Evolutionary conservation across 2,329 filamentous ascomycete species (phyloP), one percentile per base, ranked within the genome.

Genomic region (Fusarium torreyae): DNA sequence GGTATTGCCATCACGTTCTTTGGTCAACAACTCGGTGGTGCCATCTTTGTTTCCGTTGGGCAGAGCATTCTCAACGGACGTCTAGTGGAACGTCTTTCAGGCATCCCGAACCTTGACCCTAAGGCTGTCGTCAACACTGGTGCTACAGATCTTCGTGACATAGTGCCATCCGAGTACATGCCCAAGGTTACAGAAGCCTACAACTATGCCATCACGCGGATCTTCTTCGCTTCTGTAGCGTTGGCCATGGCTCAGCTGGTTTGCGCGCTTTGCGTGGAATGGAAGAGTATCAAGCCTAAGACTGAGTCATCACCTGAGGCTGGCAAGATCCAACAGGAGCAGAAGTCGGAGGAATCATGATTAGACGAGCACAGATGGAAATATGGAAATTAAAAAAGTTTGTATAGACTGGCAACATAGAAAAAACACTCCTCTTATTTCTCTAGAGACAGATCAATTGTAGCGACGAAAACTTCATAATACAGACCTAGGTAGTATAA

Each of bases 261-360:
- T 11, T 88, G 86, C 9, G 84, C 87, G 0, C 72, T 86, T 4
- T 84, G 84, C 22, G 85, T 93, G 69, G 86, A 92, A 77, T 93
- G 91, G 91, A 88, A 83, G 76, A 89, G 82, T 68, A 88, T 92
- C 73, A 92, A 92, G 82, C 63, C 63, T 13, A 88, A 87, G 72
- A 56, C 28, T 6, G 72, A 74, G 63, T 63, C 54, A 33, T 57
- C 52, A 6, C 44, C 56, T 10, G 52, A 53, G 31, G 45, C 40
- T 24, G 53, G 49, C 14, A 42, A 66, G 10, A 8, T 43, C 18
- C 36, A 26, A 11, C 34, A 58, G 20, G 45, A 59, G 31, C 10
- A 64, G 42, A 68, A 66, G 45, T 22, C 39, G 8, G 65, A 69
- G 39, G 56, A 63, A 46, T 57, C 61, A 46, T 69, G 69, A 70